These are phyloP conservation scores for Exophiala sp. DNA, from an alignment of 2,329 filamentous ascomycete genomes.

Conservation along the genomic window DNA sequence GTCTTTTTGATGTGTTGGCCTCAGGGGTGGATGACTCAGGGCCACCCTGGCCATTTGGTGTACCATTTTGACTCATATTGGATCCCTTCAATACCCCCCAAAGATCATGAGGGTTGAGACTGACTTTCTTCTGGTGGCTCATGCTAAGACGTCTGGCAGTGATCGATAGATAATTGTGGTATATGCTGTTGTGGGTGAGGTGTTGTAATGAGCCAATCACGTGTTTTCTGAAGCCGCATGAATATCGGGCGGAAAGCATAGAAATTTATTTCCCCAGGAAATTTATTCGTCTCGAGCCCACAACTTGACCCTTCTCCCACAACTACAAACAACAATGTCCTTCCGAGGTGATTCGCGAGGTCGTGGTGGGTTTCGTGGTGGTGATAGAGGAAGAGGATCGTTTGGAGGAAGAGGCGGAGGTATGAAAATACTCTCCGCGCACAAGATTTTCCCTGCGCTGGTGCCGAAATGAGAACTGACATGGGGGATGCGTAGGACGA, in stretches of 20 bases:
- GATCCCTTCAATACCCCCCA: conserved; percentile 26
- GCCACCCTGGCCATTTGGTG: conserved; percentile 1
- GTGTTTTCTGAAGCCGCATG: conserved; percentile 15
- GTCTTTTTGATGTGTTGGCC: conserved; percentile 25
- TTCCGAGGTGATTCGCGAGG: conserved; percentile 59
- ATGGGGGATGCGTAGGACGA: conserved; percentile 39
- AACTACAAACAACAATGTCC: conserved; percentile 60
- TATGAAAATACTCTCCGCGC: conserved; percentile 32
- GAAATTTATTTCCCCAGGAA: conserved; percentile 18
- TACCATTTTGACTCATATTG: conserved; percentile 23
- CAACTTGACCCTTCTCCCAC: conserved; percentile 12
- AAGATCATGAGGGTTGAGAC: conserved; percentile 27
- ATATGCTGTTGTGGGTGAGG: conserved; percentile 15
- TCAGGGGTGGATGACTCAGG: conserved; percentile 28
- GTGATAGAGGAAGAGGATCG: conserved; percentile 52
- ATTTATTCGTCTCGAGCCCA: conserved; percentile 4
- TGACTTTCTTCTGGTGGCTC: conserved; percentile 28
- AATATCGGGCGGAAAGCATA: conserved; percentile 11
- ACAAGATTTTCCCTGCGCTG: conserved; percentile 23
- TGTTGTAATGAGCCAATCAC: conserved; percentile 15
- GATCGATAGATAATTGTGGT: conserved; percentile 10
- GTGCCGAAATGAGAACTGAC: conserved; percentile 21
- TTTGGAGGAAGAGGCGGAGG: conserved; percentile 42
- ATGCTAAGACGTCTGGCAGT: conserved; percentile 15
- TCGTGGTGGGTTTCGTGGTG: conserved; percentile 47